These are phyloP conservation scores for Bimuria novae-zelandiae DNA, from an alignment of 2,329 filamentous ascomycete genomes.

Conservation along the genomic window DNA sequence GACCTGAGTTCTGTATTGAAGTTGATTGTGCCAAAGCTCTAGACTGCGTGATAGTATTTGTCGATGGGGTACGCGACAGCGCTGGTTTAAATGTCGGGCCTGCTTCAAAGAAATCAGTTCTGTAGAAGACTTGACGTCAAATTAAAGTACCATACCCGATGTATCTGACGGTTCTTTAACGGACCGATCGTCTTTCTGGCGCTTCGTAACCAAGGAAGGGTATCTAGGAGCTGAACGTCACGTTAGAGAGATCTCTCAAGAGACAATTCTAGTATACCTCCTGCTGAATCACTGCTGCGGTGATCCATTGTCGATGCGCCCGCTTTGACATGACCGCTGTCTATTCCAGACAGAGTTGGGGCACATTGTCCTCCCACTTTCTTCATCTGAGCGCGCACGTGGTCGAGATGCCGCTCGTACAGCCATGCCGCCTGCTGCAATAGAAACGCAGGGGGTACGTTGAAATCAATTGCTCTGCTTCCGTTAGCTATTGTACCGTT, in stretches of 20 bases:
- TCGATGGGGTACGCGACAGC: slow-evolving; percentile 54
- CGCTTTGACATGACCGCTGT: slow-evolving; percentile 46
- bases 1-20: slow-evolving; percentile 31
- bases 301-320: slow-evolving; percentile 57
- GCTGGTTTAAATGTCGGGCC: slow-evolving; percentile 13
- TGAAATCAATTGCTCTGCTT: slow-evolving; percentile 69
- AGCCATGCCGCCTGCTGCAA: slow-evolving; percentile 93
- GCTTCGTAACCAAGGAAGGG: slow-evolving; percentile 61
- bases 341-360: slow-evolving; percentile 61
- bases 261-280: slow-evolving; percentile 31
- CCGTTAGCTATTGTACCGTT: slow-evolving; percentile 8
- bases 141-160: slow-evolving; percentile 39
- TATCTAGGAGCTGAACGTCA: slow-evolving; percentile 44
- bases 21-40: slow-evolving; percentile 29
- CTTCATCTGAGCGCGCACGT: slow-evolving; percentile 87
- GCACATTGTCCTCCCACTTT: slow-evolving; percentile 67
- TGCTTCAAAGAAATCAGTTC: slow-evolving; percentile 19
- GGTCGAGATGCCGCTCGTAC: slow-evolving; percentile 86
- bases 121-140: background rate
- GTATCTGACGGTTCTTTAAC: slow-evolving; percentile 54
- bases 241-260: background rate
- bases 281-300: slow-evolving; percentile 52
- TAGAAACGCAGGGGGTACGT: slow-evolving; percentile 85
- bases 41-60: slow-evolving; percentile 53
- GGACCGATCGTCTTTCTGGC: slow-evolving; percentile 61